These are phyloP conservation scores for Blattamonas nauphoetae DNA, from an alignment of 78 protist genomes.

Conservation along the genomic window DNA sequence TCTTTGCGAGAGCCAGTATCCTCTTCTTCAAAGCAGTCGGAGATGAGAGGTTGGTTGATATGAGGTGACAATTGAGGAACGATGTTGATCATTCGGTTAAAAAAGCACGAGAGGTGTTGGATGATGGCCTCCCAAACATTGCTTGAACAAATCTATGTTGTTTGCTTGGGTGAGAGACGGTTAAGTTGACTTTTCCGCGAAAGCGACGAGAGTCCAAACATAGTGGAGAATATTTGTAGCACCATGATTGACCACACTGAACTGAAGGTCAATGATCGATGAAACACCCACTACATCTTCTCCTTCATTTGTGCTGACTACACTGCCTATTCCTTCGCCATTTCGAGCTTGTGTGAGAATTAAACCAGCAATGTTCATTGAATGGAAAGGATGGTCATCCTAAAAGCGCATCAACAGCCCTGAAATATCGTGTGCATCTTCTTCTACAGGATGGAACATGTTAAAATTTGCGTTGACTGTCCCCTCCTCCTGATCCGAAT, in stretches of 20 bases:
- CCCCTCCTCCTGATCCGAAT: too few species aligned
- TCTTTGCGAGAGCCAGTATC: neutral
- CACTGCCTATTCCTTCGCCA: neutral
- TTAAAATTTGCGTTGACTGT: neutral
- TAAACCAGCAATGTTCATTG: neutral
- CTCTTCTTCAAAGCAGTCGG: neutral
- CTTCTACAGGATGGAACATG: neutral
- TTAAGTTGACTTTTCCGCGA: neutral
- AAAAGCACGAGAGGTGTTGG: neutral
- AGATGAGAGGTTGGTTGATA: neutral
- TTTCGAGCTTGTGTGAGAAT: neutral
- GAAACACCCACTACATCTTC: neutral
- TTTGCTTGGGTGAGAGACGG: neutral
- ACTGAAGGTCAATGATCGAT: neutral
- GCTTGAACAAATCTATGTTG: neutral
- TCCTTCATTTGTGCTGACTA: conserved; percentile 6
- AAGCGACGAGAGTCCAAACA: neutral
- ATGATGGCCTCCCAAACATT: too few species aligned
- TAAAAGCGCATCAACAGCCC: neutral
- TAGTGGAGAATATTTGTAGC: neutral
- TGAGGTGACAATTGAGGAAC: neutral
- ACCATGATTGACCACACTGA: neutral
- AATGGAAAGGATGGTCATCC: neutral
- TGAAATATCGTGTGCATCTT: neutral
- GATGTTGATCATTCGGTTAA: neutral